phyloP scores from a whole-genome alignment of 176 grass and related monocot genomes.

The Eragrostis nindensis region DNA sequence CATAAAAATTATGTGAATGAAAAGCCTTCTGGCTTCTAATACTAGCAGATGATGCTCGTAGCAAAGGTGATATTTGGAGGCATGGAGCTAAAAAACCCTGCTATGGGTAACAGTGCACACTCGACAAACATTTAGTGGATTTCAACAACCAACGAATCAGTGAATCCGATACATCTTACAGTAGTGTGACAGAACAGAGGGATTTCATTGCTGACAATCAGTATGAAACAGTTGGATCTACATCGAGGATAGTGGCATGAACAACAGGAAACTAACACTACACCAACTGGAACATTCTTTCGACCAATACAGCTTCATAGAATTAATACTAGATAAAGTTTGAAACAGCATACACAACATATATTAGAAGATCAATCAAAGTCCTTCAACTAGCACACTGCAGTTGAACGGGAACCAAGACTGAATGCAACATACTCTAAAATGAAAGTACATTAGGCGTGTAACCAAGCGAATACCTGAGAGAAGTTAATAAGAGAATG shows the following conservation, averaged over 20 bases:
- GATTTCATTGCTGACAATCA: not conserved
- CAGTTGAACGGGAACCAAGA: conserved; percentile 22
- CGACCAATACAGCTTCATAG: not conserved
- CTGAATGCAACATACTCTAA: not conserved
- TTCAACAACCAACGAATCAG: conserved; percentile 9
- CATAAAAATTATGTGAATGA: conserved; percentile 11
- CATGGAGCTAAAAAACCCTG: not conserved
- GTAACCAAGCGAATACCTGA: conserved; percentile 64
- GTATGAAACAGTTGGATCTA: conserved; percentile 1
- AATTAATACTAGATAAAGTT: not conserved
- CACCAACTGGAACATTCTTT: not conserved
- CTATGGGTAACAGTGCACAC: not conserved
- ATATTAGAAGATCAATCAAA: not conserved
- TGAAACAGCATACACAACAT: not conserved
- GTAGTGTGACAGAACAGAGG: not conserved
- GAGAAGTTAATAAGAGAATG: conserved; percentile 70
- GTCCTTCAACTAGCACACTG: conserved; percentile 16
- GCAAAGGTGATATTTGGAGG: conserved; percentile 11
- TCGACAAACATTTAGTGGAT: conserved; percentile 24
- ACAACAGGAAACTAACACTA: not conserved
- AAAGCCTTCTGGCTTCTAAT: conserved; percentile 12
- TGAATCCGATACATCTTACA: conserved; percentile 12
- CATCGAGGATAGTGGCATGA: not conserved
- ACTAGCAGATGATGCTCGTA: not conserved
- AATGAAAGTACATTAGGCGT: conserved; percentile 21